Conservation (phyloP, 768 basidiomycete species). For the Termitomyces sp. region DNA sequence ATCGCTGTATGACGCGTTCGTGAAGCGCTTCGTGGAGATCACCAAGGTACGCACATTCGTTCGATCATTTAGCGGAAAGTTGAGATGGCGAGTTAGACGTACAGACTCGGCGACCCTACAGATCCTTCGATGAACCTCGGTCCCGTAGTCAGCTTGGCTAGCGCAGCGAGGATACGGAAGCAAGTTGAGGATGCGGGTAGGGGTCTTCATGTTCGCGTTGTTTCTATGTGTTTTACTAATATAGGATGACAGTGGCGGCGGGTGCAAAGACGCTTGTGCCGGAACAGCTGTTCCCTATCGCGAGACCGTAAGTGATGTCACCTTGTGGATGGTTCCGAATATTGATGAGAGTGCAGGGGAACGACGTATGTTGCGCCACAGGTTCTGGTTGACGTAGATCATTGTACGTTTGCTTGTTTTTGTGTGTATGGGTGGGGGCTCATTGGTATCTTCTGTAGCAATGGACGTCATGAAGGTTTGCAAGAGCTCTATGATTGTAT, state of each 20-base stretch:
- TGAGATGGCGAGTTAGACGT: conserved; percentile 45
- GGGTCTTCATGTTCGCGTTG: conserved; percentile 15
- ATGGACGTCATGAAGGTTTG: conserved; percentile 92
- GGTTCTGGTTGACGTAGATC: conserved; percentile 85
- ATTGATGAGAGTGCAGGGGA: conserved; percentile 41
- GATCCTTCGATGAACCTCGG: conserved; percentile 74
- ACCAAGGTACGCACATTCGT: conserved; percentile 52
- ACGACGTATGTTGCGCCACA: conserved; percentile 90
- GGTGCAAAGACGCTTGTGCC: conserved; percentile 80
- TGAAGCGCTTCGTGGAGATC: conserved; percentile 65
- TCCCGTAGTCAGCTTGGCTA: conserved; percentile 87
- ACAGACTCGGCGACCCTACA: conserved; percentile 86
- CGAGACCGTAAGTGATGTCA: conserved; percentile 53
- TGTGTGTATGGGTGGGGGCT: neutral
- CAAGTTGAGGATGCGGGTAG: conserved; percentile 83
- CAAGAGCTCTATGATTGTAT: neutral
- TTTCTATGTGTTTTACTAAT: neutral
- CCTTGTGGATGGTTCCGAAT: neutral
- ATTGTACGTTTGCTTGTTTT: conserved; percentile 50
- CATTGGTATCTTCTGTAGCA: conserved; percentile 31
- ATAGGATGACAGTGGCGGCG: conserved; percentile 48
- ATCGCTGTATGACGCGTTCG: conserved; percentile 74
- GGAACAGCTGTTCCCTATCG: conserved; percentile 61
- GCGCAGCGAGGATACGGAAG: conserved; percentile 80
- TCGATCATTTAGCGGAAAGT: neutral